Evolutionary conservation across 495 filamentous ascomycete species (phyloP).

Genomic region (Xylaria flabelliformis): DNA sequence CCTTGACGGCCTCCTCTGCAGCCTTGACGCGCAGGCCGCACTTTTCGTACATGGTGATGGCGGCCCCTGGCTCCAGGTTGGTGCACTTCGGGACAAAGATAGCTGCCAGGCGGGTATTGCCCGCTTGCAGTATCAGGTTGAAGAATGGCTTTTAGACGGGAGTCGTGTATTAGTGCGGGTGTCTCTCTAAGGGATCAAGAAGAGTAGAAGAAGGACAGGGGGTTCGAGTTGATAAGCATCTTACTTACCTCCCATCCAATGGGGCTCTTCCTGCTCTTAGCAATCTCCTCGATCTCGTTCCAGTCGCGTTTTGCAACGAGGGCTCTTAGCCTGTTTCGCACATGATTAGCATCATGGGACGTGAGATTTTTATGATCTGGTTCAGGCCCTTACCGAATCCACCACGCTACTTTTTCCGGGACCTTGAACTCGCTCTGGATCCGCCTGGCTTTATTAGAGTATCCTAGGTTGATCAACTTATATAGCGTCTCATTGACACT

Average conservation of each 20-base stretch:
- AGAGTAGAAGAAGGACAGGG: background rate
- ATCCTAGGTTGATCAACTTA: slow-evolving; percentile 75
- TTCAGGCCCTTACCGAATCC: slow-evolving; percentile 64
- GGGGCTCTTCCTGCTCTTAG: slow-evolving; percentile 74
- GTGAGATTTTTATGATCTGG: background rate
- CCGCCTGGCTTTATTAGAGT: slow-evolving; percentile 80
- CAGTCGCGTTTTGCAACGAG: slow-evolving; percentile 89
- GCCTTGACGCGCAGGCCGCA: slow-evolving; percentile 91
- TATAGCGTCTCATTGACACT: slow-evolving; percentile 90
- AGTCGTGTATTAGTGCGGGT: background rate
- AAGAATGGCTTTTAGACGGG: slow-evolving; percentile 74
- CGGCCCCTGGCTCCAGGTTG: slow-evolving; percentile 62
- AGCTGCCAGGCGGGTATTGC: slow-evolving; percentile 86
- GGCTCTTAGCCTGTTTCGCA: slow-evolving; percentile 69
- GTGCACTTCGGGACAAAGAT: slow-evolving; percentile 87
- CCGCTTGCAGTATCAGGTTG: slow-evolving; percentile 84
- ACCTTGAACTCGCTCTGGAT: slow-evolving; percentile 92
- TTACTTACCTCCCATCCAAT: slow-evolving; percentile 89
- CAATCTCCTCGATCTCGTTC: slow-evolving; percentile 88
- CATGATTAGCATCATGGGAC: background rate
- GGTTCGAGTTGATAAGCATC: slow-evolving; percentile 18
- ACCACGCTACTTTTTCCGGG: slow-evolving; percentile 86
- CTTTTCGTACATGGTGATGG: slow-evolving; percentile 94
- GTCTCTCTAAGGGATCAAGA: background rate
- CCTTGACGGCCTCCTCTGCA: slow-evolving; percentile 86